Percentiles rank a stretch among this genome's conserved stretches.
Evolutionary conservation across 805 yeast genomes (phyloP).

Genomic region (Starmerella bombicola): DNA sequence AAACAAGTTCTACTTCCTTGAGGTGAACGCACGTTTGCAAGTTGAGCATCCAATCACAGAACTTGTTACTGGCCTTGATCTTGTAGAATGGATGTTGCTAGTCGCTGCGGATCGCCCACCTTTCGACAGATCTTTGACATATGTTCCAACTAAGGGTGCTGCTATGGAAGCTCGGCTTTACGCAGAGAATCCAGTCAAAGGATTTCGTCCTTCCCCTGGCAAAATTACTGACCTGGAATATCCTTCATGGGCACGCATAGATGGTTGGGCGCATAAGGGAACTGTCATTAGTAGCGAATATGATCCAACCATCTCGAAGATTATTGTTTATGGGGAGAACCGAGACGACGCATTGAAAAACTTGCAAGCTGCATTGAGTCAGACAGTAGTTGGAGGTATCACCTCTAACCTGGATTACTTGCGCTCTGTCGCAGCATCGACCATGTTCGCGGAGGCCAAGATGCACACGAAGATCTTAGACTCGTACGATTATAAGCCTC

Average conservation of each 20-base stretch:
- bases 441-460: constrained; percentile 70
- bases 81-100: constrained; percentile 91
- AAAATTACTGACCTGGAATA: constrained; percentile 72
- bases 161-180: constrained; percentile 94
- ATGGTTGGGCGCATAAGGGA: constrained; percentile 88
- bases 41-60: constrained; percentile 98
- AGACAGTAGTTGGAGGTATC: constrained; percentile 81
- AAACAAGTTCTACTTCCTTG: constrained; percentile 86
- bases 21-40: constrained; percentile 91
- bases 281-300: constrained; percentile 81
- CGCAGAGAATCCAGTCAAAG: constrained; percentile 94
- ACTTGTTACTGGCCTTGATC: constrained; percentile 83
- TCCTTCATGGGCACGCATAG: constrained; percentile 87
- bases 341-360: constrained; percentile 72
- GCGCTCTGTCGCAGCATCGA: constrained; percentile 68
- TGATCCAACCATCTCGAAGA: constrained; percentile 93
- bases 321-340: constrained; percentile 85
- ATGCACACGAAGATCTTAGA: constrained; percentile 84
- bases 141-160: constrained; percentile 61
- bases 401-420: constrained; percentile 82
- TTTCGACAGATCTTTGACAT: constrained; percentile 42
- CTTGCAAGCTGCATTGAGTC: constrained; percentile 67
- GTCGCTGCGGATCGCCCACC: constrained; percentile 88
- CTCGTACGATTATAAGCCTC: constrained; percentile 61
- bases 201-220: constrained; percentile 93